Evolutionary conservation across 345 rosid genomes (phyloP).

Genomic region (Toxicodendron radicans): DNA sequence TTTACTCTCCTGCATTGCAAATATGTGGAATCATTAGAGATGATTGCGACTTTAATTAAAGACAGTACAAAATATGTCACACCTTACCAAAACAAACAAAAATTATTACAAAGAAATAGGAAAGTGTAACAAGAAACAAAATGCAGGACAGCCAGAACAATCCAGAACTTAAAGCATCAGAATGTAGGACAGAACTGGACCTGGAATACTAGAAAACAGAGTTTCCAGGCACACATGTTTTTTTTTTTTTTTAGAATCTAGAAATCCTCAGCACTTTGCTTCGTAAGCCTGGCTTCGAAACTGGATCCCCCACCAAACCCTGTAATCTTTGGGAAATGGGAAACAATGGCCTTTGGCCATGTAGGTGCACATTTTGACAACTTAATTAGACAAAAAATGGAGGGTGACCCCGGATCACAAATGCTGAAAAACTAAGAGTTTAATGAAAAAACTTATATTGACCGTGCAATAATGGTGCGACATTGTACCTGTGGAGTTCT

Average conservation of each 20-base stretch:
- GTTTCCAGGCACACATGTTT: neutral
- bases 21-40: neutral
- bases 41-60: neutral
- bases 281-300: too few relatives aligned
- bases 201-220: neutral
- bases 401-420: neutral
- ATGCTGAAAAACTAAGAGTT: neutral
- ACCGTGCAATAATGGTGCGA: neutral
- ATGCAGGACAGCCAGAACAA: neutral
- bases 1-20: slow-evolving; percentile 64
- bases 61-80: neutral
- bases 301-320: too few relatives aligned
- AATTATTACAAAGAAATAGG: neutral
- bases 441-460: neutral
- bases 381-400: slow-evolving; percentile 1
- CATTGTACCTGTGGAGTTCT: slow-evolving; percentile 69
- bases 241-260: too few relatives aligned
- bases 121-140: neutral
- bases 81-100: neutral
- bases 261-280: too few relatives aligned
- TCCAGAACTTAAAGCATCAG: neutral
- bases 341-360: too few relatives aligned
- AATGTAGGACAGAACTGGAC: neutral
- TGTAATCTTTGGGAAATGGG: too few relatives aligned
- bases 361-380: too few relatives aligned